Evolutionary conservation across 1,139 yeast genomes (phyloP).

Genomic region (Candida frijolesensis): DNA sequence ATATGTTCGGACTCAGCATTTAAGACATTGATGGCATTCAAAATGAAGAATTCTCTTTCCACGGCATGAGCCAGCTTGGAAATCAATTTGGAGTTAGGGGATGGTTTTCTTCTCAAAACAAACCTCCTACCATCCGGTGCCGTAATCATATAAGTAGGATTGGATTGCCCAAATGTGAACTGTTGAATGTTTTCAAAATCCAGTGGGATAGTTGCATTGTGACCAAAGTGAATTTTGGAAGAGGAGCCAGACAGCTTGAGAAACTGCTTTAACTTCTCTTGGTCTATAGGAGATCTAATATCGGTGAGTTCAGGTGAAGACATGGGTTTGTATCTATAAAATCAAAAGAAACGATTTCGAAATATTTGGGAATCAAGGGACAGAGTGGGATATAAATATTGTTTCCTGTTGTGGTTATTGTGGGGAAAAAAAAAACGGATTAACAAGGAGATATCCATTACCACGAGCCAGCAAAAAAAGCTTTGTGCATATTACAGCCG

Average conservation of each 20-base stretch:
- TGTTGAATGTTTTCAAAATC: slow-evolving; percentile 40
- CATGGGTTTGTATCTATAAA: not conserved
- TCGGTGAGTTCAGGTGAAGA: slow-evolving; percentile 25
- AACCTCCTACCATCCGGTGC: slow-evolving; percentile 44
- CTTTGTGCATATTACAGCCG: not conserved
- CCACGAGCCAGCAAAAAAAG: not conserved
- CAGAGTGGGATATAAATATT: not conserved
- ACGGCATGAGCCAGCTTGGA: slow-evolving; percentile 67
- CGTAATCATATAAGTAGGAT: slow-evolving; percentile 59
- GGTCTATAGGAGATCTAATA: slow-evolving; percentile 42
- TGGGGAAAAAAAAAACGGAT: slow-evolving; percentile 1
- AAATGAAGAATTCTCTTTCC: slow-evolving; percentile 61
- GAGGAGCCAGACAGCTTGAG: slow-evolving; percentile 18
- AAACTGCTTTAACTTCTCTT: slow-evolving; percentile 30
- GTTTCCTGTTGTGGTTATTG: not conserved
- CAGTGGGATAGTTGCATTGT: slow-evolving; percentile 13
- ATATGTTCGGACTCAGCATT: slow-evolving; percentile 26
- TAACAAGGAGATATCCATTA: not conserved
- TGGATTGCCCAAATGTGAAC: slow-evolving; percentile 67
- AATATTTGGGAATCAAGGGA: not conserved
- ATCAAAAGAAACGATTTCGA: not conserved
- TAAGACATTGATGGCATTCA: slow-evolving; percentile 46
- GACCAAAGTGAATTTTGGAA: slow-evolving; percentile 20
- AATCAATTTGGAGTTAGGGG: slow-evolving; percentile 53
- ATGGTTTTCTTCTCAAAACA: slow-evolving; percentile 64